Percentiles rank a stretch among this genome's conserved stretches.
phyloP scores from a whole-genome alignment of 768 basidiomycete genomes.

The Leccinum rimulosum region DNA sequence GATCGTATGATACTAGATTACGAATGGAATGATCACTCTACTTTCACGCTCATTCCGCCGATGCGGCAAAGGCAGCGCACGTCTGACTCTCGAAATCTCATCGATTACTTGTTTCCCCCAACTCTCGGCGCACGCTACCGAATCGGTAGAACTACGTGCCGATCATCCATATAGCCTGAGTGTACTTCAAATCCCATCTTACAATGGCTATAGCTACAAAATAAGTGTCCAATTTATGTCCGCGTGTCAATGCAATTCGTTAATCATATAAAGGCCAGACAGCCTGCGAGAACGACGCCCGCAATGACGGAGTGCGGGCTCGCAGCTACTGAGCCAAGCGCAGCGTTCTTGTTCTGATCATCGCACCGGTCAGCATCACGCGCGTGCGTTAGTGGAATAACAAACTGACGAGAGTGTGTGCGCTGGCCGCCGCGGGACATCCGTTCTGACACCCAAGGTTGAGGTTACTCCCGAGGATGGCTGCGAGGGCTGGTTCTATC shows the following conservation, averaged over 20 bases:
- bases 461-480: slow-evolving; percentile 22
- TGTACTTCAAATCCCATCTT: neutral
- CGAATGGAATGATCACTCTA: neutral
- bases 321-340: slow-evolving; percentile 15
- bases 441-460: slow-evolving; percentile 25
- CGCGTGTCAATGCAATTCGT: neutral
- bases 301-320: slow-evolving; percentile 22
- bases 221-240: slow-evolving; percentile 9
- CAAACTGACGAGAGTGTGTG: slow-evolving; percentile 21
- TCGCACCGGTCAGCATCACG: neutral
- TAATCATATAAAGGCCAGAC: slow-evolving; percentile 18
- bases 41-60: neutral
- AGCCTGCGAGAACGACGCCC: slow-evolving; percentile 19
- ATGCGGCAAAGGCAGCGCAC: neutral
- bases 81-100: neutral
- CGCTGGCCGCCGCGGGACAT: slow-evolving; percentile 18
- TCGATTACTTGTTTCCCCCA: neutral
- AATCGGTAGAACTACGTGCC: neutral
- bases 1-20: neutral
- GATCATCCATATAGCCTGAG: neutral
- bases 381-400: neutral
- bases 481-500: slow-evolving; percentile 19
- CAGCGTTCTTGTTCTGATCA: slow-evolving; percentile 20
- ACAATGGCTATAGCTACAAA: slow-evolving; percentile 16
- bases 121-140: neutral